Conservation (phyloP, 2,329 filamentous ascomycete species). For the Kalmusia sp. region DNA sequence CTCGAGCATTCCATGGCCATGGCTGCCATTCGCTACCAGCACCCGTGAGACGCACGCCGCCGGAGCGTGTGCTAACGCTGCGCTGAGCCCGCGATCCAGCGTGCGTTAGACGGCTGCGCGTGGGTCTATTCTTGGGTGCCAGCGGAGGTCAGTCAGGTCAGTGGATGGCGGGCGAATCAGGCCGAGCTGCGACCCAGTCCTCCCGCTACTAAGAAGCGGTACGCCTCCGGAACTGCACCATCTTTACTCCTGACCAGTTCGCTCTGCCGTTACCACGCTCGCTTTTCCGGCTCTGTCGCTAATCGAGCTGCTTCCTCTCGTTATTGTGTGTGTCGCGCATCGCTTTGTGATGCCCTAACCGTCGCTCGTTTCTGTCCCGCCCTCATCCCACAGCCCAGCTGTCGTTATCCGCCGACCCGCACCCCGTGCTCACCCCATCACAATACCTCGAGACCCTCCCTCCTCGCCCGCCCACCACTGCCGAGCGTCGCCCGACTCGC, state of each 20-base stretch:
- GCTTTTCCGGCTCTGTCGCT: constrained; percentile 8
- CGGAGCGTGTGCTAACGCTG: neutral
- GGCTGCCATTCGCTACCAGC: neutral
- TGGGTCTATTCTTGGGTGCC: constrained; percentile 28
- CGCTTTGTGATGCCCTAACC: constrained; percentile 15
- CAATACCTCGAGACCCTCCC: neutral
- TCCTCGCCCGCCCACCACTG: constrained; percentile 3
- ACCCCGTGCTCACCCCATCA: constrained; percentile 12
- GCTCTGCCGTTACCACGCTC: constrained; percentile 18
- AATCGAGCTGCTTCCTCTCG: constrained; percentile 7
- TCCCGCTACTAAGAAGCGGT: constrained; percentile 13
- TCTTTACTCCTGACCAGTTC: constrained; percentile 13
- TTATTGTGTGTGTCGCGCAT: constrained; percentile 4
- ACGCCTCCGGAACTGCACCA: constrained; percentile 9
- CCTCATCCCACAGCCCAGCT: constrained; percentile 3
- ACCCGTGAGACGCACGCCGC: constrained; percentile 5
- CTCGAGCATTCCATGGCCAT: neutral
- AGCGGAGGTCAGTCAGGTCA: constrained; percentile 12
- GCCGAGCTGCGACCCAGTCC: constrained; percentile 6
- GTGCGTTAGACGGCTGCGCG: constrained; percentile 12
- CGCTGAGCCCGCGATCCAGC: constrained; percentile 8
- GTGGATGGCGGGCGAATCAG: constrained; percentile 14
- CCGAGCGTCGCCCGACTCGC: constrained; percentile 2
- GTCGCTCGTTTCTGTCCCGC: constrained; percentile 18
- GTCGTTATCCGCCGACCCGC: constrained; percentile 12